phyloP scores from a whole-genome alignment of 805 yeast species.

The Yarrowia deformans region DNA sequence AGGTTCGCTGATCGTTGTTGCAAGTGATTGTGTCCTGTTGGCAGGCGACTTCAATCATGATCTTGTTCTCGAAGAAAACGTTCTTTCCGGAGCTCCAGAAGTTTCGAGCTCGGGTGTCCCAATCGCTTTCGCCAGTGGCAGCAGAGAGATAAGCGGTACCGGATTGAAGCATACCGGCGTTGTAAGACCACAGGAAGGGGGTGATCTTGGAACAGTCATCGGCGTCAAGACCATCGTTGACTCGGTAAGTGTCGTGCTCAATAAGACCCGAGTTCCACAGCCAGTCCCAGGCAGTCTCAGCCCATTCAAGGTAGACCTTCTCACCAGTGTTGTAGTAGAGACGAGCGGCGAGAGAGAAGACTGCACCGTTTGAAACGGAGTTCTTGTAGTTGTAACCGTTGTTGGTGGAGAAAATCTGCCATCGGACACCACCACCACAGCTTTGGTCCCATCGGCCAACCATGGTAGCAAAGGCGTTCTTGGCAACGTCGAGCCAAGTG shows the following conservation, averaged over 20 bases:
- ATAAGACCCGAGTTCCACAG: conserved; percentile 59
- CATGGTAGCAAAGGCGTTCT: conserved; percentile 88
- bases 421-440: conserved; percentile 82
- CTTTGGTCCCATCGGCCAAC: conserved; percentile 74
- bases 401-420: conserved; percentile 92
- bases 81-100: conserved; percentile 57
- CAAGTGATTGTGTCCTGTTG: conserved; percentile 61
- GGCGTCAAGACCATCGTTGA: conserved; percentile 76
- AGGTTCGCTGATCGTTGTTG: conserved; percentile 76
- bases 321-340: conserved; percentile 80
- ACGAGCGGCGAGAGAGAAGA: conserved; percentile 82
- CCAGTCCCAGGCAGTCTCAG: conserved; percentile 79
- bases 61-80: conserved; percentile 59
- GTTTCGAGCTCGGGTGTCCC: conserved; percentile 63
- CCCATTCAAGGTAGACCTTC: conserved; percentile 71
- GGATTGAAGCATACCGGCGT: conserved; percentile 69
- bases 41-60: conserved; percentile 76
- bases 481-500: conserved; percentile 78
- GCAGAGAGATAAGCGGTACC: conserved; percentile 76
- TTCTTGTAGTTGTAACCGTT: conserved; percentile 87
- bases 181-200: conserved; percentile 73
- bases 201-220: conserved; percentile 60
- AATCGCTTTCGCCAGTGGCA: conserved; percentile 62
- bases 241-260: conserved; percentile 51
- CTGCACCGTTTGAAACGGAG: conserved; percentile 79